Evolutionary conservation across 768 basidiomycete species (phyloP).

Genomic region (Psilocybe tampanensis): DNA sequence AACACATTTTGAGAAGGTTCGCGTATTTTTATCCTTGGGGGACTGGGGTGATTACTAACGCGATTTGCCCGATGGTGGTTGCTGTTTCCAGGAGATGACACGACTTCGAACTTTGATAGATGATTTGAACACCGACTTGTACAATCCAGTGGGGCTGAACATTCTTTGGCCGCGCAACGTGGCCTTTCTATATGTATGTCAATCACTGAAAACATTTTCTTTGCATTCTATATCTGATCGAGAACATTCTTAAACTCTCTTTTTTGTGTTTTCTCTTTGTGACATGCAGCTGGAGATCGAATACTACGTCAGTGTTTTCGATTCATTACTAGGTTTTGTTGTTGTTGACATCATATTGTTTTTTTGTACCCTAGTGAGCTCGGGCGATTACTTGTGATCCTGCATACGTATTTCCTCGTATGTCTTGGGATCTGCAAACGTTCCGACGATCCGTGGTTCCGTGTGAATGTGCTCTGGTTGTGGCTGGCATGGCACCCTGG

Average conservation of each 20-base stretch:
- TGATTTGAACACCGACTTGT: constrained; percentile 69
- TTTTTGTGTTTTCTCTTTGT: constrained; percentile 1
- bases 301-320: constrained; percentile 73
- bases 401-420: not conserved
- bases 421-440: not conserved
- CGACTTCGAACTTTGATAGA: constrained; percentile 65
- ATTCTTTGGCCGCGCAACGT: constrained; percentile 83
- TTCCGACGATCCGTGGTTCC: not conserved
- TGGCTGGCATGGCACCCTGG: not conserved
- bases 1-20: constrained; percentile 86
- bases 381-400: not conserved
- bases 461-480: not conserved
- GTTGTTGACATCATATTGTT: not conserved
- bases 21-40: not conserved
- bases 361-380: not conserved
- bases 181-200: constrained; percentile 90
- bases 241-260: not conserved
- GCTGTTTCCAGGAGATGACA: constrained; percentile 67
- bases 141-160: constrained; percentile 86
- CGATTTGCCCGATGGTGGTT: too few species aligned
- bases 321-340: constrained; percentile 6
- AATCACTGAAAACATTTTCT: constrained; percentile 6
- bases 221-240: constrained; percentile 7
- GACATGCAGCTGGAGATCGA: constrained; percentile 87
- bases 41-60: constrained; percentile 1